phyloP scores from a whole-genome alignment of 2,329 filamentous ascomycete genomes.

The Ceratocystis colombiana region DNA sequence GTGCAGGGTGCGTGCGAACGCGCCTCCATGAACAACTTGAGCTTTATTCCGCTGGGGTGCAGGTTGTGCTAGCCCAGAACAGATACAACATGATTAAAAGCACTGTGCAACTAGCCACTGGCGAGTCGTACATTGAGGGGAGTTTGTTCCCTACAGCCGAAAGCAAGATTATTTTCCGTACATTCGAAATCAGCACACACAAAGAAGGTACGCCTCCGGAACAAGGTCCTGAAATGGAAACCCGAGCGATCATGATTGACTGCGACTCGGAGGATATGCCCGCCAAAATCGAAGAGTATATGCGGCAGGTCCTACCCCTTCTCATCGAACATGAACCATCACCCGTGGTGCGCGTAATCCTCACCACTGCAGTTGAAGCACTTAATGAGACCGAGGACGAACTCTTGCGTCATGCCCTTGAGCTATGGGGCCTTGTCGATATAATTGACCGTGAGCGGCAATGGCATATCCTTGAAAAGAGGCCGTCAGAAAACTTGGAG shows the following conservation, averaged over 20 bases:
- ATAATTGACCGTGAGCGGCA: conserved; percentile 54
- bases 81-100: conserved; percentile 47
- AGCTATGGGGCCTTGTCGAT: conserved; percentile 56
- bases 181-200: conserved; percentile 31
- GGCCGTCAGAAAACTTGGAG: conserved; percentile 35
- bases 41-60: conserved; percentile 53
- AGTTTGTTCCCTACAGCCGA: conserved; percentile 49
- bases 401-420: conserved; percentile 47
- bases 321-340: conserved; percentile 52
- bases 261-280: conserved; percentile 52
- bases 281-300: conserved; percentile 49
- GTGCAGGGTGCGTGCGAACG: conserved; percentile 52
- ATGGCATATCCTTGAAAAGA: conserved; percentile 47
- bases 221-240: conserved; percentile 33
- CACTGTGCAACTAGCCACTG: conserved; percentile 40
- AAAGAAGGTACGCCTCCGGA: conserved; percentile 30
- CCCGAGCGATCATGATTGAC: conserved; percentile 47
- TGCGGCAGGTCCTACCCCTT: conserved; percentile 47
- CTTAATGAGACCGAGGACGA: conserved; percentile 42
- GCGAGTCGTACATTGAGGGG: conserved; percentile 45
- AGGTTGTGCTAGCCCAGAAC: conserved; percentile 52
- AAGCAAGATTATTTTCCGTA: conserved; percentile 27
- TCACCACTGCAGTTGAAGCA: conserved; percentile 43
- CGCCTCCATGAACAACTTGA: conserved; percentile 52
- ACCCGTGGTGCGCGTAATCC: conserved; percentile 48